phyloP scores from a whole-genome alignment of 1,284 basidiomycete genomes.

The Marasmius tenuissimus region DNA sequence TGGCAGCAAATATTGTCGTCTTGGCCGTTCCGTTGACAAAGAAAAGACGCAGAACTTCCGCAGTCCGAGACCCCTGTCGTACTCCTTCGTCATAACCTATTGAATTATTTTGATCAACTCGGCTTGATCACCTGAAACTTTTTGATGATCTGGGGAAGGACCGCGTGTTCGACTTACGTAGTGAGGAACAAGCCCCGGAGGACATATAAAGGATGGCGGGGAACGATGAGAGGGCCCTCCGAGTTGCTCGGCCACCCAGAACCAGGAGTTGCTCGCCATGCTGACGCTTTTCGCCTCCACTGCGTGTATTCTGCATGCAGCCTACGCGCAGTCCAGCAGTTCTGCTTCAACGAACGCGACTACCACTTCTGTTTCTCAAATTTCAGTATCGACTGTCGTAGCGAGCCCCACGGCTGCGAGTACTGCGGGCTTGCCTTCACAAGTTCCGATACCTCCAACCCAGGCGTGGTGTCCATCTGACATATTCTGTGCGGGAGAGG shows the following conservation, averaged over 20 bases:
- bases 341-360: slow-evolving; percentile 3
- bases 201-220: background rate
- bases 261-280: slow-evolving; percentile 15
- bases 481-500: slow-evolving; percentile 81
- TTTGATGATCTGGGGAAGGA: background rate
- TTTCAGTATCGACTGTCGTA: slow-evolving; percentile 57
- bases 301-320: slow-evolving; percentile 24
- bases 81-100: background rate
- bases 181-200: background rate
- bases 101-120: background rate
- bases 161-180: background rate
- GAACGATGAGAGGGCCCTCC: slow-evolving; percentile 3
- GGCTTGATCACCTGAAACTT: background rate
- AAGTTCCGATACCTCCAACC: slow-evolving; percentile 65
- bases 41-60: no score
- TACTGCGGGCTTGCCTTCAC: slow-evolving; percentile 60
- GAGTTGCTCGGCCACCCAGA: background rate
- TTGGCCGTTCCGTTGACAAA: no score
- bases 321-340: slow-evolving; percentile 24
- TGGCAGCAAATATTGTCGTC: no score
- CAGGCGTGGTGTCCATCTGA: slow-evolving; percentile 81
- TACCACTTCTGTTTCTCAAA: slow-evolving; percentile 25
- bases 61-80: background rate
- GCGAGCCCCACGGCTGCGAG: slow-evolving; percentile 64
- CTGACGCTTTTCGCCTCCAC: slow-evolving; percentile 22